phyloP scores from a whole-genome alignment of 2,329 filamentous ascomycete genomes.

The Arthrobotrys musiformis region DNA sequence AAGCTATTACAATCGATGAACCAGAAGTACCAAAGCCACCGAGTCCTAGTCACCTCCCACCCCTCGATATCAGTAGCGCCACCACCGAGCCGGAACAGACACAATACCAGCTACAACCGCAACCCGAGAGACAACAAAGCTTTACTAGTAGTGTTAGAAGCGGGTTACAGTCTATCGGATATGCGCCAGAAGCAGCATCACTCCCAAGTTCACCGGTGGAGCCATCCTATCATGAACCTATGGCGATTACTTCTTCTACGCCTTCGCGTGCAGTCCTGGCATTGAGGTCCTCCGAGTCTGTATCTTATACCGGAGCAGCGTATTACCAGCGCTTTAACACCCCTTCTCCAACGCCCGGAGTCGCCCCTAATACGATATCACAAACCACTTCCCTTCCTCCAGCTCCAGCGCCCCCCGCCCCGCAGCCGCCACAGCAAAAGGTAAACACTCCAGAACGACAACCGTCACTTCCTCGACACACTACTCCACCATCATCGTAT shows the following conservation, averaged over 20 bases:
- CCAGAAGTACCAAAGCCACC: neutral
- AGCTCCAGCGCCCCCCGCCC: constrained; percentile 12
- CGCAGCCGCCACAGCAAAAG: constrained; percentile 23
- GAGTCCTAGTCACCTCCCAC: constrained; percentile 7
- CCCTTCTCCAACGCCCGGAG: constrained; percentile 20
- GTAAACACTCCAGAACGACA: constrained; percentile 26
- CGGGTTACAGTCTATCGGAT: constrained; percentile 51
- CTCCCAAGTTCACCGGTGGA: constrained; percentile 33
- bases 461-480: constrained; percentile 36
- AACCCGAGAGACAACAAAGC: constrained; percentile 50
- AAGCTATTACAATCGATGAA: constrained; percentile 5
- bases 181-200: constrained; percentile 46
- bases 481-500: constrained; percentile 46
- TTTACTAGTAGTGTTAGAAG: constrained; percentile 54
- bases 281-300: constrained; percentile 37
- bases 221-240: constrained; percentile 26
- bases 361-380: neutral
- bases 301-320: constrained; percentile 44
- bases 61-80: neutral
- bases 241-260: constrained; percentile 47
- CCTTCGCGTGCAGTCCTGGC: constrained; percentile 40
- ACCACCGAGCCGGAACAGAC: constrained; percentile 21
- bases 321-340: constrained; percentile 51
- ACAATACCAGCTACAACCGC: constrained; percentile 45
- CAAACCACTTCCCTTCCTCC: constrained; percentile 4